phyloP scores from a whole-genome alignment of 2,329 filamentous ascomycete species.

The Erysiphe pulchra region DNA sequence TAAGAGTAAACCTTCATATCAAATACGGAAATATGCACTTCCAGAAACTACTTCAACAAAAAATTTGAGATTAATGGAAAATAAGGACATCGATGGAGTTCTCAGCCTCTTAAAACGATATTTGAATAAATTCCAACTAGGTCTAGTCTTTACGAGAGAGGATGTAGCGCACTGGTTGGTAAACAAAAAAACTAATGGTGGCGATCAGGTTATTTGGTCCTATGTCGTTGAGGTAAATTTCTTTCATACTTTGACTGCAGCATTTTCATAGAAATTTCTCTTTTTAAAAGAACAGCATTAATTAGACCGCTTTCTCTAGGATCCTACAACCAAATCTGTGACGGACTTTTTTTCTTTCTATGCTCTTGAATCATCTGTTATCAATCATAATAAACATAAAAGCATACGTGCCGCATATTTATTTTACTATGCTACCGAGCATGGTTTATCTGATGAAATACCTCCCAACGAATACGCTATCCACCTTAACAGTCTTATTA shows the following conservation, averaged over 20 bases:
- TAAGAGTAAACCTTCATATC: conserved; percentile 61
- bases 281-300: too few relatives aligned
- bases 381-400: conserved; percentile 53
- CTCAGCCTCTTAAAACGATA: conserved; percentile 52
- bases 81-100: conserved; percentile 53
- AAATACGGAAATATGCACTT: conserved; percentile 66
- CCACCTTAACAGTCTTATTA: conserved; percentile 57
- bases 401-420: conserved; percentile 77
- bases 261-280: not conserved
- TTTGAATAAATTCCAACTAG: conserved; percentile 55
- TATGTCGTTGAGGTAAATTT: conserved; percentile 49
- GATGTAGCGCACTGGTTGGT: conserved; percentile 79
- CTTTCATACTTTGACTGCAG: too few relatives aligned
- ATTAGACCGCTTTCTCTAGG: conserved; percentile 6
- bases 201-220: conserved; percentile 73
- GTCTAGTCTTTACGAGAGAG: conserved; percentile 52
- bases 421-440: conserved; percentile 85
- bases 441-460: conserved; percentile 18
- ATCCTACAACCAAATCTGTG: conserved; percentile 36
- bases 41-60: conserved; percentile 46
- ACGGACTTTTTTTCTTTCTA: conserved; percentile 98
- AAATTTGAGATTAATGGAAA: conserved; percentile 58
- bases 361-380: conserved; percentile 75
- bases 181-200: conserved; percentile 35
- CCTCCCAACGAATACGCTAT: conserved; percentile 37